These are phyloP conservation scores for Aspergillus nanangensis DNA, from an alignment of 495 filamentous ascomycete genomes.

Conservation along the genomic window DNA sequence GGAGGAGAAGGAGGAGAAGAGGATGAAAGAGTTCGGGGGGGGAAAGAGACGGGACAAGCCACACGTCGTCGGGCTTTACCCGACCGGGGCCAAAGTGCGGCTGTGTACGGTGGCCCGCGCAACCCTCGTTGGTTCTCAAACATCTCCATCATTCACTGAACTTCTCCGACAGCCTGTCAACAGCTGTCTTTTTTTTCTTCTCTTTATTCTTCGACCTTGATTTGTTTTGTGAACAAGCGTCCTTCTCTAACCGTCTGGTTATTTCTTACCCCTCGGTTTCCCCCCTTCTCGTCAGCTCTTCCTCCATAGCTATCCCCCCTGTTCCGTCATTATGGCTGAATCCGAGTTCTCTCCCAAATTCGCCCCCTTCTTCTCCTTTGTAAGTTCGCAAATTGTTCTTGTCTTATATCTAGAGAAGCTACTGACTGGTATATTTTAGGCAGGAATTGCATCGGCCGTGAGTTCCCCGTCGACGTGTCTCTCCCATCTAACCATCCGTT, in stretches of 20 bases:
- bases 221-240: too few relatives aligned
- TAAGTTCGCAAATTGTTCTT: slow-evolving; percentile 46
- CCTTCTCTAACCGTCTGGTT: neutral
- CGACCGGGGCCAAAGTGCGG: neutral
- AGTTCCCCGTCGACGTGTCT: slow-evolving; percentile 42
- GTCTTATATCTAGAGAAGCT: slow-evolving; percentile 25
- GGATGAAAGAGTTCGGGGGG: neutral
- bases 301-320: neutral
- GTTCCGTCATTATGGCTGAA: slow-evolving; percentile 53
- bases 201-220: neutral
- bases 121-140: neutral
- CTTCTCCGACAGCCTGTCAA: neutral
- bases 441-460: slow-evolving; percentile 87
- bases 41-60: slow-evolving; percentile 6
- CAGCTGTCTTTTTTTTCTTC: neutral
- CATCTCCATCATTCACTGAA: neutral
- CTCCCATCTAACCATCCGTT: slow-evolving; percentile 12
- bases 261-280: neutral
- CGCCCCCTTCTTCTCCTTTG: slow-evolving; percentile 97
- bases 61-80: neutral
- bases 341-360: slow-evolving; percentile 77
- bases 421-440: slow-evolving; percentile 39
- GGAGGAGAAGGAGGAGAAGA: slow-evolving; percentile 1
- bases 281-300: neutral
- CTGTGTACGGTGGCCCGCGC: neutral